phyloP scores from a whole-genome alignment of 2,329 filamentous ascomycete species.

The Dissoconium aciculare region DNA sequence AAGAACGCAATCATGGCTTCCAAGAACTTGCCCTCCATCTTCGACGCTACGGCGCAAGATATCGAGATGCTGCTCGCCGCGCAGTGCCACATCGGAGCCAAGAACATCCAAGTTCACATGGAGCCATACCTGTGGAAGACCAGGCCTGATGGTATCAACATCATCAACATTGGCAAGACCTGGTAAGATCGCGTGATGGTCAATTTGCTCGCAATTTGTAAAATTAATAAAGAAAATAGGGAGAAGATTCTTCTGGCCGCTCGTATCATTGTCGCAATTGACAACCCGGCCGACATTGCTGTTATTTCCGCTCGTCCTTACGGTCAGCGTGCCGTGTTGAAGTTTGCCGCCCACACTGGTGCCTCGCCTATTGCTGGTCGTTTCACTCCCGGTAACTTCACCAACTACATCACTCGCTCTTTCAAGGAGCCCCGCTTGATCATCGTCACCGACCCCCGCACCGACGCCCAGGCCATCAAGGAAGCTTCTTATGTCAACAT shows the following conservation, averaged over 20 bases:
- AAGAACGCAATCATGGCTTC: constrained; percentile 67
- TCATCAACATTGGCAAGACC: constrained; percentile 99
- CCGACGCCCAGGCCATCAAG: constrained; percentile 99
- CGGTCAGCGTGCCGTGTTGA: constrained; percentile 97
- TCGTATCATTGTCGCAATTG: constrained; percentile 95
- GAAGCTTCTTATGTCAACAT: constrained; percentile 99
- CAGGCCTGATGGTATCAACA: constrained; percentile 93
- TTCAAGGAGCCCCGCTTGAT: constrained; percentile 99
- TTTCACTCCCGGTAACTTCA: constrained; percentile 99
- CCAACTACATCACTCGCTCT: constrained; percentile 99
- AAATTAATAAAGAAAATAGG: constrained; percentile 37
- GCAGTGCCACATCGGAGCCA: constrained; percentile 90
- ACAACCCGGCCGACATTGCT: constrained; percentile 98
- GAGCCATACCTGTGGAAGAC: constrained; percentile 99
- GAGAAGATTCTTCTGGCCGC: constrained; percentile 99
- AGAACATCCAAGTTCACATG: constrained; percentile 99
- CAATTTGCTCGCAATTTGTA: background rate
- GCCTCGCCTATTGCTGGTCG: constrained; percentile 96
- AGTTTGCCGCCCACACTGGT: constrained; percentile 98
- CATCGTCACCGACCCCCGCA: constrained; percentile 97
- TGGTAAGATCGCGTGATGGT: constrained; percentile 48
- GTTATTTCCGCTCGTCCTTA: constrained; percentile 99
- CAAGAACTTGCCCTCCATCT: constrained; percentile 80
- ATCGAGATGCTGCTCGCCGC: constrained; percentile 99
- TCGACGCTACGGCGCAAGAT: constrained; percentile 96